phyloP scores from a whole-genome alignment of 495 filamentous ascomycete species.

The Cetradonia linearis region DNA sequence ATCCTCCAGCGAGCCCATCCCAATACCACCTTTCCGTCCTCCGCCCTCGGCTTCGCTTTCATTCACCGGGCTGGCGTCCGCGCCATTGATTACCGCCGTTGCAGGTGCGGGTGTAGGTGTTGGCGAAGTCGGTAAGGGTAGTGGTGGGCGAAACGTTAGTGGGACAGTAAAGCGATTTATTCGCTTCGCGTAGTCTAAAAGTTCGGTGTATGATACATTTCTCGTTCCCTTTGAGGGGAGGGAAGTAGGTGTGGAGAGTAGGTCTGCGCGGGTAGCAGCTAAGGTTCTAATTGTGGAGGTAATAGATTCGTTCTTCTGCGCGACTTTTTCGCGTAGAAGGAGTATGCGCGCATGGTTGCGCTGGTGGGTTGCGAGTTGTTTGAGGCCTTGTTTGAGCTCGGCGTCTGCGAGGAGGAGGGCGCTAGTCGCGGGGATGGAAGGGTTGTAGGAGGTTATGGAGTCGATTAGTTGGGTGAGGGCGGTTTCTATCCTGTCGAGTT shows the following conservation, averaged over 20 bases:
- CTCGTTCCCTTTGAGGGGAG: conserved; percentile 32
- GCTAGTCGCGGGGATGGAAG: conserved; percentile 49
- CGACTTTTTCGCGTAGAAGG: conserved; percentile 48
- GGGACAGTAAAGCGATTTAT: conserved; percentile 66
- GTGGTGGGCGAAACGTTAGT: conserved; percentile 36
- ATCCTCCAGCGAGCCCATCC: conserved; percentile 20
- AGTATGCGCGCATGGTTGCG: conserved; percentile 53
- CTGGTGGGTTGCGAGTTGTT: conserved; percentile 56
- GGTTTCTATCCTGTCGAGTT: conserved; percentile 59
- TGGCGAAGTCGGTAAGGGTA: conserved; percentile 19
- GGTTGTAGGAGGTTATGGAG: conserved; percentile 70
- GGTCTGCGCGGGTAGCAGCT: conserved; percentile 55
- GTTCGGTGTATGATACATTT: conserved; percentile 50
- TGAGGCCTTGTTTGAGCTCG: conserved; percentile 48
- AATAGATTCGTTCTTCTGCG: conserved; percentile 50
- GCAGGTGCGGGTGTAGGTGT: conserved; percentile 22
- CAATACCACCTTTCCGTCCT: conserved; percentile 21
- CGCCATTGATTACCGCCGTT: conserved; percentile 16
- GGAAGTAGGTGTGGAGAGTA: conserved; percentile 48
- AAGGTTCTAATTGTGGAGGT: conserved; percentile 49
- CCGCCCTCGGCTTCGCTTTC: conserved; percentile 22
- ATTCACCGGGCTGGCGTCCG: conserved; percentile 1
- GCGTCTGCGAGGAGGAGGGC: conserved; percentile 60
- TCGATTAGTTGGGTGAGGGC: conserved; percentile 57
- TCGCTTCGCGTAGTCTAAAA: conserved; percentile 61